Percentiles rank a stretch among this genome's conserved stretches.
phyloP scores from a whole-genome alignment of 2,329 filamentous ascomycete species.

The Botrytis tulipae region DNA sequence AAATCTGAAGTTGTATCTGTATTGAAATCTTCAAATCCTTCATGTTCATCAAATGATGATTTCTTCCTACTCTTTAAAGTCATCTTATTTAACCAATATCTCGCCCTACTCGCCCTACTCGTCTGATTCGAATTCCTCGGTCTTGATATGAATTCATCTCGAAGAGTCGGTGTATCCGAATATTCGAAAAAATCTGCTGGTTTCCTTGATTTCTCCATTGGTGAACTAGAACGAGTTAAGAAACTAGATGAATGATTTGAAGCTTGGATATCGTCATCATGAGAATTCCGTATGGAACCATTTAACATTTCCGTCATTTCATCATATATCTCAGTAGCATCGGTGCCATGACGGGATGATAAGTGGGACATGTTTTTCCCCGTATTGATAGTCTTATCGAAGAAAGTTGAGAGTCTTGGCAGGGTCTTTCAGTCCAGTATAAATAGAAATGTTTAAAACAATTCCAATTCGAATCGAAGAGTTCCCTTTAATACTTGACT shows the following conservation, averaged over 20 bases:
- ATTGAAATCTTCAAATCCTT: not conserved
- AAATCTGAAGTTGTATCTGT: not conserved
- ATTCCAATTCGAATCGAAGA: not conserved
- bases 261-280: conserved; percentile 7
- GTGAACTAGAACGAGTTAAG: not conserved
- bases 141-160: conserved; percentile 22
- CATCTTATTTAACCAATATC: conserved; percentile 20
- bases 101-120: conserved; percentile 24
- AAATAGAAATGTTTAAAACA: not conserved
- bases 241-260: not conserved
- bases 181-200: conserved; percentile 19
- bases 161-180: conserved; percentile 20
- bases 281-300: not conserved
- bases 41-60: conserved; percentile 9
- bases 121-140: conserved; percentile 18
- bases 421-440: not conserved
- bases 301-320: not conserved
- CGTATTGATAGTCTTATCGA: not conserved
- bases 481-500: not conserved
- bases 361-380: conserved; percentile 10
- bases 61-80: conserved; percentile 1
- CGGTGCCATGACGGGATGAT: not conserved
- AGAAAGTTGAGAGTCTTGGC: conserved; percentile 13
- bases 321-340: not conserved
- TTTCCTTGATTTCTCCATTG: conserved; percentile 7